Evolutionary conservation across 2,329 filamentous ascomycete genomes (phyloP).

Genomic region (Fusarium proliferatum): DNA sequence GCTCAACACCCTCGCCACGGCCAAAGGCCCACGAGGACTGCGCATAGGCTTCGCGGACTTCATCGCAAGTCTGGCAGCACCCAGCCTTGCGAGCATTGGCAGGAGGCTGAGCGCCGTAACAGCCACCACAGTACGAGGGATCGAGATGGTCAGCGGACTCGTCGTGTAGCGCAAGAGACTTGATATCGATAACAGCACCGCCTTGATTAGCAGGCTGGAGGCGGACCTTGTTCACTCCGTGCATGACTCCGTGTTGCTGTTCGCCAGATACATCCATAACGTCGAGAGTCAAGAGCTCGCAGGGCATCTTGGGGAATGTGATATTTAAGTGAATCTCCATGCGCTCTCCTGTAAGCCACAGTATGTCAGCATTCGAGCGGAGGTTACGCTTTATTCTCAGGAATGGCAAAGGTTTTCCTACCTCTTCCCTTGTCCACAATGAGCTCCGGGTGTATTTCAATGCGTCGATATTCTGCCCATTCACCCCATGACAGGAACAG

Average conservation of each 20-base stretch:
- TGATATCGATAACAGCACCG: conserved; percentile 77
- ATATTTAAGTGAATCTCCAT: conserved; percentile 99
- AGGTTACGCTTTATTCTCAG: neutral
- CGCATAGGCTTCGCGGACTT: conserved; percentile 95
- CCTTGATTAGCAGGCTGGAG: conserved; percentile 79
- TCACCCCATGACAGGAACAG: conserved; percentile 92
- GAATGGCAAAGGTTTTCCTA: conserved; percentile 50
- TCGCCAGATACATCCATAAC: conserved; percentile 99
- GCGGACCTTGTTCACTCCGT: conserved; percentile 92
- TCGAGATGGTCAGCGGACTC: conserved; percentile 82
- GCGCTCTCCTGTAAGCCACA: conserved; percentile 75
- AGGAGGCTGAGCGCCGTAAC: conserved; percentile 86
- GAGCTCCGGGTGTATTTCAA: conserved; percentile 89
- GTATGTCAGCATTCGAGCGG: conserved; percentile 37
- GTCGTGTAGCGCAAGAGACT: conserved; percentile 72
- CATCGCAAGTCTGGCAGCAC: conserved; percentile 97
- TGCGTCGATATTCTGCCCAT: conserved; percentile 91
- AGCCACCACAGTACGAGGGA: conserved; percentile 91
- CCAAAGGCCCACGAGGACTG: conserved; percentile 93
- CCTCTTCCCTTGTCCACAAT: conserved; percentile 97
- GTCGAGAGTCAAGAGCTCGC: conserved; percentile 94
- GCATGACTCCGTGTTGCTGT: conserved; percentile 92
- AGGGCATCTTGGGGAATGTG: conserved; percentile 92
- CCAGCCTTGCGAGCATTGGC: conserved; percentile 78
- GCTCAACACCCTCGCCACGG: conserved; percentile 89